Percentiles rank a stretch among this genome's conserved stretches.
These are phyloP conservation scores for Neobulgaria alba DNA, from an alignment of 2,329 filamentous ascomycete genomes.

Conservation along the genomic window DNA sequence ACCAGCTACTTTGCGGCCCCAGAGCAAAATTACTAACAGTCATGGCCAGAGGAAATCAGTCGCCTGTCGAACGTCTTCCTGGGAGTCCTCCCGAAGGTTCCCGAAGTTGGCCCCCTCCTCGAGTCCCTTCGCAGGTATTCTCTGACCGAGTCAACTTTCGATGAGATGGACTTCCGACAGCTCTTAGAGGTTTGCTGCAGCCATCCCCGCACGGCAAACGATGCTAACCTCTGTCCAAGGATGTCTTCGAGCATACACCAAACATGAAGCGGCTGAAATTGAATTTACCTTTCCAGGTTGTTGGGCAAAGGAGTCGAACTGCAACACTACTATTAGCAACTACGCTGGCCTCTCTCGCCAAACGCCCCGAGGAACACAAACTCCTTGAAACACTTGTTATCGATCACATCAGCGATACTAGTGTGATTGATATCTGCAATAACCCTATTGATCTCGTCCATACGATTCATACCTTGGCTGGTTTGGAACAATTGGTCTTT, in stretches of 20 bases:
- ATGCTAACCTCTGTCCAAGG: constrained; percentile 8
- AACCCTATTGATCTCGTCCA: constrained; percentile 44
- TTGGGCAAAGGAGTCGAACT: constrained; percentile 37
- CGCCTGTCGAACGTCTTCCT: constrained; percentile 39
- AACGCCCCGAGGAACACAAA: constrained; percentile 36
- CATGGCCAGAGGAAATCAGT: constrained; percentile 37
- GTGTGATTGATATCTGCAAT: constrained; percentile 40
- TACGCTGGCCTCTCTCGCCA: constrained; percentile 39
- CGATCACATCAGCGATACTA: constrained; percentile 41
- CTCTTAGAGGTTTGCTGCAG: constrained; percentile 29
- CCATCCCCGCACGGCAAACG: background rate
- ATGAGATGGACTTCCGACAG: constrained; percentile 38
- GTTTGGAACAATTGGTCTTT: constrained; percentile 38
- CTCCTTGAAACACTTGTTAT: constrained; percentile 39
- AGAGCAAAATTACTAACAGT: constrained; percentile 9
- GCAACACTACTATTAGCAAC: constrained; percentile 45
- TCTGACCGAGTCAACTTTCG: constrained; percentile 41
- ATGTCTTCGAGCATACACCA: constrained; percentile 37
- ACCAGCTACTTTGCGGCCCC: no score
- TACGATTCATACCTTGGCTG: constrained; percentile 35
- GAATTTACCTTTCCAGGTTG: constrained; percentile 43
- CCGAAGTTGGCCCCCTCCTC: constrained; percentile 38
- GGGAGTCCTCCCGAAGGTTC: constrained; percentile 29
- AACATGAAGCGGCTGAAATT: constrained; percentile 39
- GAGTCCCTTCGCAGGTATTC: constrained; percentile 38